Evolutionary conservation across 129 eudicot species (phyloP).

Genomic region (Flaveria robusta): DNA sequence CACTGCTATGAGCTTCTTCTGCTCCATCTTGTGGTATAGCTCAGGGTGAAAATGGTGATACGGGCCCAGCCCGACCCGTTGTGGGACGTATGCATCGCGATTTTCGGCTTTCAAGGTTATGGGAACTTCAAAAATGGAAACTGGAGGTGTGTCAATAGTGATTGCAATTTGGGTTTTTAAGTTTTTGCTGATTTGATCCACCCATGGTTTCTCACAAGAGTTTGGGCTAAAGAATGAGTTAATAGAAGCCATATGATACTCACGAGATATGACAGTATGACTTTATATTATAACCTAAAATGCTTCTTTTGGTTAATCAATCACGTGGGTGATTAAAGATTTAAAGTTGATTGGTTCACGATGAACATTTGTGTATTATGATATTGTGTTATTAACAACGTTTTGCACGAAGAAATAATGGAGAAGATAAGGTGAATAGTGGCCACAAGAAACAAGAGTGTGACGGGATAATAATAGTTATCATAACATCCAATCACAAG

Average conservation of each 20-base stretch:
- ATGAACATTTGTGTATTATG: neutral
- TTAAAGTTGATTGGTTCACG: neutral
- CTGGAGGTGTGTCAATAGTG: slow-evolving; percentile 11
- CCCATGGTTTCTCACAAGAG: slow-evolving; percentile 25
- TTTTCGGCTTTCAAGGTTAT: slow-evolving; percentile 22
- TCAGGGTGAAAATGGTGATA: slow-evolving; percentile 44
- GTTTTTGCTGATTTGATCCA: slow-evolving; percentile 26
- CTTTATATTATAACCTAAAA: neutral
- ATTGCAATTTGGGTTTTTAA: slow-evolving; percentile 27
- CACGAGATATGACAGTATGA: neutral
- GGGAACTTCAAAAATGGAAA: slow-evolving; percentile 37
- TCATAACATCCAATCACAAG: neutral
- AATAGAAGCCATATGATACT: slow-evolving; percentile 12
- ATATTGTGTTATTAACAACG: neutral
- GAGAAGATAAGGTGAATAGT: neutral
- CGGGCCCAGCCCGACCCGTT: slow-evolving; percentile 42
- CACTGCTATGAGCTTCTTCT: slow-evolving; percentile 33
- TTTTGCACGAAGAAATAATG: neutral
- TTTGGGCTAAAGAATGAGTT: slow-evolving; percentile 20
- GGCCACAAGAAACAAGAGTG: slow-evolving; percentile 1
- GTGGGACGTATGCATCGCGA: slow-evolving; percentile 39
- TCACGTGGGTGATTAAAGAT: neutral
- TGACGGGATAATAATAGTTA: neutral
- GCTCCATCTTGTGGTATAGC: slow-evolving; percentile 36
- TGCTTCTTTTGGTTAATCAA: neutral